These are phyloP conservation scores for Tieghemostelium lacteum DNA, from an alignment of 78 protist species.

Conservation along the genomic window DNA sequence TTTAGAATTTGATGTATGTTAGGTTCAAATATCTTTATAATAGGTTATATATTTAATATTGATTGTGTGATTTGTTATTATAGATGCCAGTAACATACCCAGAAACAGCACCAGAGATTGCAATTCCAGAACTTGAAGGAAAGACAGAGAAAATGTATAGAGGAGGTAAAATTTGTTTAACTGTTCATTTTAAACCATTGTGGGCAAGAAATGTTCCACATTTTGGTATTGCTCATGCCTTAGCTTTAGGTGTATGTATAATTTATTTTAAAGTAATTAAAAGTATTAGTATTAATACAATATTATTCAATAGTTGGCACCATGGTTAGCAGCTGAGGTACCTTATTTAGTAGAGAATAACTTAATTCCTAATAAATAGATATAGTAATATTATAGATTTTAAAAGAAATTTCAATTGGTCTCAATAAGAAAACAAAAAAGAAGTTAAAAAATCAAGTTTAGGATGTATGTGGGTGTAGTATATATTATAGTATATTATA, in stretches of 20 bases:
- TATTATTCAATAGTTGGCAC: slow-evolving; percentile 87
- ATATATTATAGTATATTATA: too few relatives aligned
- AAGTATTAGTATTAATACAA: background rate
- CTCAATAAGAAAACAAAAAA: too few relatives aligned
- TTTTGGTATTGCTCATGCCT: slow-evolving; percentile 98
- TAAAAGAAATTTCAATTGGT: too few relatives aligned
- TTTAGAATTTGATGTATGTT: slow-evolving; percentile 93
- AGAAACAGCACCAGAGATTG: slow-evolving; percentile 92
- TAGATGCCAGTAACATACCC: slow-evolving; percentile 97
- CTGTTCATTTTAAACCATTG: slow-evolving; percentile 96
- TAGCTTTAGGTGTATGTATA: slow-evolving; percentile 95
- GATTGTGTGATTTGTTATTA: background rate
- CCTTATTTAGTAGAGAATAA: slow-evolving; percentile 91
- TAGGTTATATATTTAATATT: background rate
- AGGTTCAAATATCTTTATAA: background rate
- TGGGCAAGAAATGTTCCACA: slow-evolving; percentile 97
- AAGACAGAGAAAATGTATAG: slow-evolving; percentile 85
- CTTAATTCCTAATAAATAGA: slow-evolving; percentile 48
- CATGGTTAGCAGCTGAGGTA: slow-evolving; percentile 98
- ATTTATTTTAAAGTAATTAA: background rate
- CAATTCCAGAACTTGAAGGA: slow-evolving; percentile 96
- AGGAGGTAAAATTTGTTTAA: slow-evolving; percentile 98
- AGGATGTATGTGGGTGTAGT: too few relatives aligned
- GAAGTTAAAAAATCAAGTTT: too few relatives aligned
- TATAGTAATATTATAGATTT: too few relatives aligned